Base-by-base conservation (phyloP, 2,329 filamentous ascomycete species). In the Phyllosticta citribraziliensis region DNA sequence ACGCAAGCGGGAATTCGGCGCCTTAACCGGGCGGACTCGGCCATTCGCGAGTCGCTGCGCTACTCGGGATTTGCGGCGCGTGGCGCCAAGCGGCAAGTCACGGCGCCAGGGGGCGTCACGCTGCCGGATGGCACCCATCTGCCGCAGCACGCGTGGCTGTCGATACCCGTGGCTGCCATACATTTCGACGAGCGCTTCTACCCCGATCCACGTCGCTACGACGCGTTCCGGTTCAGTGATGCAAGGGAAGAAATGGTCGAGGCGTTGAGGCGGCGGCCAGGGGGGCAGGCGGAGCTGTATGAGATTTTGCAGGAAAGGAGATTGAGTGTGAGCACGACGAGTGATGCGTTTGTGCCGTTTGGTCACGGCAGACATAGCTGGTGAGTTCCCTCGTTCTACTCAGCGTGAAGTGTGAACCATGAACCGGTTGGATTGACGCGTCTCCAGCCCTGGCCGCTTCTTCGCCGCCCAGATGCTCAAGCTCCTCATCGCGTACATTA, bases 11-110 rank as follows among this genome's bases (percentile, higher is more conserved):
- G 64, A 1, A 62, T 73, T 11, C 63, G 57, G 14, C 64, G 67
- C 33, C 66, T 72, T 24, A 54, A 65, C 47, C 66, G 63, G 22
- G 63, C 65, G 24, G 72, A 73, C 63, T 66, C 64, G 24, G 67
- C 69, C 9, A 64, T 73, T 27, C 67, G 70, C 25, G 72, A 74
- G 64, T 65, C 62, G 56, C 64, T 73, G 64, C 70, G 72, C 3
- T 30, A 66, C 5, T 64, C 62, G 52, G 66, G 65, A 22, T 67
- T 73, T 51, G 63, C 58, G 19, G 64, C 63, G 2, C 60, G 66
- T 9, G 63, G 63, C 25, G 27, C 67, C 9, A 50, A 63, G 30
- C 65, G 69, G 33, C 66, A 72, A 30, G 69, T 74, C 27, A 63
- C 69, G 17, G 63, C 65, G 0, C 47, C 61, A 5, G 63, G 65